Evolutionary conservation across 2,329 filamentous ascomycete genomes (phyloP).

Genomic region (Magnaporthiopsis rhizophila): DNA sequence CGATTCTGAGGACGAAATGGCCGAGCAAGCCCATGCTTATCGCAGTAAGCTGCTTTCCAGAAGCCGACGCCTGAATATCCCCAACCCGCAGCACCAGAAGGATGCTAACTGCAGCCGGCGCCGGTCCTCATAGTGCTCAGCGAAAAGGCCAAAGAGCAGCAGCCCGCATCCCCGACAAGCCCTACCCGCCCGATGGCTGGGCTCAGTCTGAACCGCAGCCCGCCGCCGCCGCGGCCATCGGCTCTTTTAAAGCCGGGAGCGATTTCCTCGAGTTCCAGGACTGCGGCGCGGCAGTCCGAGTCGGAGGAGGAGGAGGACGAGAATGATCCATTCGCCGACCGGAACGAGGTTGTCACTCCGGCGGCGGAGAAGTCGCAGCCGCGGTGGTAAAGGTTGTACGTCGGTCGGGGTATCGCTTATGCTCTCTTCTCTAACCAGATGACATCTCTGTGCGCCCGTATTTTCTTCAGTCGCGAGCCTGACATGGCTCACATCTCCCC

Average conservation of each 20-base stretch:
- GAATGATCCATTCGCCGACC: conserved; percentile 82
- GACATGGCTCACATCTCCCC: not conserved
- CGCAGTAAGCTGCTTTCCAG: conserved; percentile 37
- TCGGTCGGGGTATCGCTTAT: not conserved
- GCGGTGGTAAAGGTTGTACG: conserved; percentile 20
- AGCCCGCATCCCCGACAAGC: conserved; percentile 28
- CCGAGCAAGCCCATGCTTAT: conserved; percentile 59
- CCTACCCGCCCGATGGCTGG: conserved; percentile 31
- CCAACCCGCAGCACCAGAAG: not conserved
- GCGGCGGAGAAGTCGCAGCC: conserved; percentile 30
- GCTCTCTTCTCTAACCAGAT: not conserved
- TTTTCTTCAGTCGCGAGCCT: not conserved
- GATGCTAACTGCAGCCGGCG: conserved; percentile 1
- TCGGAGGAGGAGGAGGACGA: conserved; percentile 65
- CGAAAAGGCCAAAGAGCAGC: conserved; percentile 41
- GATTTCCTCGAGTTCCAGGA: conserved; percentile 26
- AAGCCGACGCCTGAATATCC: conserved; percentile 12
- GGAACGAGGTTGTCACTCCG: conserved; percentile 53
- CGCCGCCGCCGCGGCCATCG: conserved; percentile 36
- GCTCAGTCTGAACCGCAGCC: conserved; percentile 31
- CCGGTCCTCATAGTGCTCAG: conserved; percentile 35
- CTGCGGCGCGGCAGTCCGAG: conserved; percentile 27
- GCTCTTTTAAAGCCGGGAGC: conserved; percentile 35
- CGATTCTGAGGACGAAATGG: conserved; percentile 60
- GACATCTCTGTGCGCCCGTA: not conserved